Conservation (phyloP, 2,329 filamentous ascomycete species). For the Grosmannia serpens region DNA sequence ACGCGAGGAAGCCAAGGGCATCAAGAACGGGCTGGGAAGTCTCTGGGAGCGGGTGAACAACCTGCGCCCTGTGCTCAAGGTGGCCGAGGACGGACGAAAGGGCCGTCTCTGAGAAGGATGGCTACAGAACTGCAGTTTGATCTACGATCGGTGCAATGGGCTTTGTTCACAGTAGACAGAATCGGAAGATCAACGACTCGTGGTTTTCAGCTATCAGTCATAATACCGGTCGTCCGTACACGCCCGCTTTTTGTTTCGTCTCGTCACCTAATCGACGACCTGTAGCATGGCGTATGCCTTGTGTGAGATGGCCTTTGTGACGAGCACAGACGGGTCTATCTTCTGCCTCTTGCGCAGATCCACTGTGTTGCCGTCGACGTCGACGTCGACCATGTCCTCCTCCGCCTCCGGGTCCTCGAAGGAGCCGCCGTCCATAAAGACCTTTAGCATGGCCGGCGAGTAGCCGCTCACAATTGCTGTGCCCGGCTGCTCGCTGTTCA, state of each 20-base stretch:
- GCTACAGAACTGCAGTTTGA: too few species aligned
- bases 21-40: slow-evolving; percentile 8
- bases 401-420: slow-evolving; percentile 29
- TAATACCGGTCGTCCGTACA: too few species aligned
- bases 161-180: too few species aligned
- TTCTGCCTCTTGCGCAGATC: slow-evolving; percentile 18
- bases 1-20: slow-evolving; percentile 20
- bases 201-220: too few species aligned
- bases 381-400: slow-evolving; percentile 13
- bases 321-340: slow-evolving; percentile 29
- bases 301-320: slow-evolving; percentile 40
- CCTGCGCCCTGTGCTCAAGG: slow-evolving; percentile 1
- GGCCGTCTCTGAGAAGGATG: not conserved
- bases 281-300: slow-evolving; percentile 43
- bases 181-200: too few species aligned
- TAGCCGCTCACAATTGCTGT: slow-evolving; percentile 43
- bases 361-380: slow-evolving; percentile 15
- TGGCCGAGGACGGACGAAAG: not conserved
- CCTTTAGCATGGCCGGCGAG: slow-evolving; percentile 45
- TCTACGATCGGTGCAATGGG: not conserved
- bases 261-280: slow-evolving; percentile 34
- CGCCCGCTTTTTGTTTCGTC: too few species aligned
- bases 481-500: slow-evolving; percentile 29
- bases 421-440: slow-evolving; percentile 38
- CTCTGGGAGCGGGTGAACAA: not conserved